Evolutionary conservation across 2,329 filamentous ascomycete genomes (phyloP).

Genomic region (Metarhizium album): DNA sequence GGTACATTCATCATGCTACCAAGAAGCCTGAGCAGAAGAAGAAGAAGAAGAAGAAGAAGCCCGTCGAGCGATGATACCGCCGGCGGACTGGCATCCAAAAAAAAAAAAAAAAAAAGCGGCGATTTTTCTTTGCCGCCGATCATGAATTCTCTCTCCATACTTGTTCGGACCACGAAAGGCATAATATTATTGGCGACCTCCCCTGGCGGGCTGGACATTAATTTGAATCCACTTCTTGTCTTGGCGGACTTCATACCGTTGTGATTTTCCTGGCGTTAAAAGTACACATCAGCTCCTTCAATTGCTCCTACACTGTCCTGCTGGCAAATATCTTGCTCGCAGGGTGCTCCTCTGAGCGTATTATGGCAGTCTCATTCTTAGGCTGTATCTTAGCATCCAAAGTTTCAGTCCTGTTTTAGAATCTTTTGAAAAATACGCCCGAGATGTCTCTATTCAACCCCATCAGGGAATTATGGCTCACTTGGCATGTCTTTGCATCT

Average conservation of each 20-base stretch:
- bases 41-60: constrained; percentile 32
- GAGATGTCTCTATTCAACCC: not conserved
- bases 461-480: not conserved
- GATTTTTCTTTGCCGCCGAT: not conserved
- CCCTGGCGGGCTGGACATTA: not conserved
- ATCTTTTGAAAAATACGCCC: not conserved
- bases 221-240: not conserved
- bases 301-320: not conserved
- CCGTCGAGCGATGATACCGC: not conserved
- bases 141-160: not conserved
- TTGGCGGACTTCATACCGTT: not conserved
- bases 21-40: constrained; percentile 49
- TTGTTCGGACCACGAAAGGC: not conserved
- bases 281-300: not conserved
- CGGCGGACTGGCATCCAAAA: not conserved
- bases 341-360: not conserved
- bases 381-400: not conserved
- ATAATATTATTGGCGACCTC: not conserved
- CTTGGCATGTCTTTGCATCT: not conserved
- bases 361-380: not conserved
- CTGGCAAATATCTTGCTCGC: not conserved
- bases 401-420: not conserved
- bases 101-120: too few species aligned
- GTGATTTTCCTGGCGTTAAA: not conserved
- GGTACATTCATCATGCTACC: constrained; percentile 50